Conservation (phyloP, 495 filamentous ascomycete genomes). For the Aspergillus cristatus region DNA sequence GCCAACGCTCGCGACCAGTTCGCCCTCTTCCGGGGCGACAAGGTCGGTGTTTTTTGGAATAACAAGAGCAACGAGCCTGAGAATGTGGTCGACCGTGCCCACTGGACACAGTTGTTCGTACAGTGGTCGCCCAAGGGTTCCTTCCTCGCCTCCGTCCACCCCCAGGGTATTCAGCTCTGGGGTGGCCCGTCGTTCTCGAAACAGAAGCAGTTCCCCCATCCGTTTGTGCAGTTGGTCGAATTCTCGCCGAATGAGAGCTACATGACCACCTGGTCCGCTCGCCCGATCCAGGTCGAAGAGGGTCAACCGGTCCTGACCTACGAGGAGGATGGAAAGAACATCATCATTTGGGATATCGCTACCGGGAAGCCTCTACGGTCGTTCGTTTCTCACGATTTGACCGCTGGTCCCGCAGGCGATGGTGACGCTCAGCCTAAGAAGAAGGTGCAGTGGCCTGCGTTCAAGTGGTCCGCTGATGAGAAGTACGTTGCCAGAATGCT, state of each 20-base stretch:
- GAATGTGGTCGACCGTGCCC: conserved; percentile 74
- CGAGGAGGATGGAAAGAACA: conserved; percentile 98
- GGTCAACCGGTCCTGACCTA: conserved; percentile 62
- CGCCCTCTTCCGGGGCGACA: conserved; percentile 79
- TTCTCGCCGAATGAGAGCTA: conserved; percentile 93
- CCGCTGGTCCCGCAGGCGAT: conserved; percentile 47
- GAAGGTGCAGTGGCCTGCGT: conserved; percentile 95
- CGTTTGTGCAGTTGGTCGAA: conserved; percentile 88
- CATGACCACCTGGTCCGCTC: conserved; percentile 90
- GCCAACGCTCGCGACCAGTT: conserved; percentile 85
- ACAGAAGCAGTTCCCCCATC: conserved; percentile 87
- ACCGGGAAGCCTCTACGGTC: conserved; percentile 84
- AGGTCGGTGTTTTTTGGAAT: conserved; percentile 95
- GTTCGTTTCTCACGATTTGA: conserved; percentile 74
- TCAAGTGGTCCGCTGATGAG: conserved; percentile 98
- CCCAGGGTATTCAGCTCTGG: conserved; percentile 94
- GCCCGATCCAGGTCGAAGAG: conserved; percentile 84
- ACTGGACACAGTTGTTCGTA: conserved; percentile 96
- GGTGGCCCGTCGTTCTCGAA: conserved; percentile 82
- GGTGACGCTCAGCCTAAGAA: conserved; percentile 66
- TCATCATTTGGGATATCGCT: conserved; percentile 95
- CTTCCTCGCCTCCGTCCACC: conserved; percentile 87
- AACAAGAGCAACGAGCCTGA: conserved; percentile 88
- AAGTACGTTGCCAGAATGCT: conserved; percentile 92
- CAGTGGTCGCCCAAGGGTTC: conserved; percentile 96